These are phyloP conservation scores for Dactylis glomerata DNA, from an alignment of 176 grass and related monocot genomes.

Conservation along the genomic window DNA sequence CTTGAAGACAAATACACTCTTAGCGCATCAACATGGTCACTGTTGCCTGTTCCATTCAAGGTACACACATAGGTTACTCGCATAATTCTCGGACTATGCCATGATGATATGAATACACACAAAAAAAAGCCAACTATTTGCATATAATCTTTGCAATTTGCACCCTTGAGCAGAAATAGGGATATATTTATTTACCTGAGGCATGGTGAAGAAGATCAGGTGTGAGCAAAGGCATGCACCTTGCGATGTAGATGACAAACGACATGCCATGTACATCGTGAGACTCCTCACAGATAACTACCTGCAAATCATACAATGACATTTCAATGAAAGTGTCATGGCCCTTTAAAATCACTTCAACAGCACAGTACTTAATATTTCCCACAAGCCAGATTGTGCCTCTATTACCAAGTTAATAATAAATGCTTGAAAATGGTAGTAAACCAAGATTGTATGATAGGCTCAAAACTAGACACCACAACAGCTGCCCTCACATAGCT, in stretches of 20 bases:
- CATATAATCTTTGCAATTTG: not conserved
- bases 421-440: not conserved
- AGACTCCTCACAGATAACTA: constrained; percentile 53
- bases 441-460: not conserved
- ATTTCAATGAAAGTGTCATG: not conserved
- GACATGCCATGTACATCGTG: constrained; percentile 49
- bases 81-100: not conserved
- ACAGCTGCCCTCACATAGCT: not conserved
- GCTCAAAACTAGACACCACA: not conserved
- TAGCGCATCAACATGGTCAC: constrained; percentile 53
- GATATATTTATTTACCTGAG: constrained; percentile 46
- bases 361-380: not conserved
- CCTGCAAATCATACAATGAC: constrained; percentile 38
- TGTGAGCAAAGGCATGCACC: constrained; percentile 27
- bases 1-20: constrained; percentile 68
- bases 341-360: constrained; percentile 3
- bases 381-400: not conserved
- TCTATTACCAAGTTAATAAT: not conserved
- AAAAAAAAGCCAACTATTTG: not conserved
- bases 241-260: constrained; percentile 58
- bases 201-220: constrained; percentile 52
- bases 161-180: not conserved
- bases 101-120: not conserved
- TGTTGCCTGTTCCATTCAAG: constrained; percentile 58
- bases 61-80: constrained; percentile 1